phyloP scores from a whole-genome alignment of 352 stramenopile species.

The Blastocystis sp. region DNA sequence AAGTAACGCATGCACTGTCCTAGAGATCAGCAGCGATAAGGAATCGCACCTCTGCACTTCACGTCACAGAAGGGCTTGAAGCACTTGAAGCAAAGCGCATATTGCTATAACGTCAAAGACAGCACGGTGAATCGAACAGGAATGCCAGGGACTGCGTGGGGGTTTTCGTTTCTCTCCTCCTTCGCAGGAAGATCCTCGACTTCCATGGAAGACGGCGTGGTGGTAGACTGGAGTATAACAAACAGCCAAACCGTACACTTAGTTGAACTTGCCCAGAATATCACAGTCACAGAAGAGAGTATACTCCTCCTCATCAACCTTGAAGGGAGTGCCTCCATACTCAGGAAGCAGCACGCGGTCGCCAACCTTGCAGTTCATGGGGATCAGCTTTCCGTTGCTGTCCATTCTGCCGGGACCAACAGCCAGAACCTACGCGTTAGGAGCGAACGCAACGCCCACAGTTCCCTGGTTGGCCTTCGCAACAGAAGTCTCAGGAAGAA shows the following conservation, averaged over 20 bases:
- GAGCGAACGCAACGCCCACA: neutral
- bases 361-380: slow-evolving; percentile 70
- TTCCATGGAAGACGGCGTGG: neutral
- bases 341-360: slow-evolving; percentile 67
- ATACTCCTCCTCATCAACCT: slow-evolving; percentile 66
- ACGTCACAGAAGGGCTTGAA: slow-evolving; percentile 54
- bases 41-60: slow-evolving; percentile 24
- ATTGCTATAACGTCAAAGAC: slow-evolving; percentile 4
- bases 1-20: slow-evolving; percentile 38
- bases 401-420: slow-evolving; percentile 59
- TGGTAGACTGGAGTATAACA: neutral
- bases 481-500: slow-evolving; percentile 65
- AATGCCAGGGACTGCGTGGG: neutral
- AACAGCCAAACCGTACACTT: slow-evolving; percentile 17
- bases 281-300: slow-evolving; percentile 69
- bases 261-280: slow-evolving; percentile 69
- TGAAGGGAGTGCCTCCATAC: slow-evolving; percentile 68
- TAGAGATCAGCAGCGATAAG: neutral
- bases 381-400: slow-evolving; percentile 68
- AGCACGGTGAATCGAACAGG: neutral
- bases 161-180: neutral
- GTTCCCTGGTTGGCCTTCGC: slow-evolving; percentile 62
- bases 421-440: slow-evolving; percentile 56
- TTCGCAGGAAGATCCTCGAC: neutral
- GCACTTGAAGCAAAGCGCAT: slow-evolving; percentile 49